Evolutionary conservation across 78 protist species (phyloP).

Genomic region (Dictyostelium discoideum): DNA sequence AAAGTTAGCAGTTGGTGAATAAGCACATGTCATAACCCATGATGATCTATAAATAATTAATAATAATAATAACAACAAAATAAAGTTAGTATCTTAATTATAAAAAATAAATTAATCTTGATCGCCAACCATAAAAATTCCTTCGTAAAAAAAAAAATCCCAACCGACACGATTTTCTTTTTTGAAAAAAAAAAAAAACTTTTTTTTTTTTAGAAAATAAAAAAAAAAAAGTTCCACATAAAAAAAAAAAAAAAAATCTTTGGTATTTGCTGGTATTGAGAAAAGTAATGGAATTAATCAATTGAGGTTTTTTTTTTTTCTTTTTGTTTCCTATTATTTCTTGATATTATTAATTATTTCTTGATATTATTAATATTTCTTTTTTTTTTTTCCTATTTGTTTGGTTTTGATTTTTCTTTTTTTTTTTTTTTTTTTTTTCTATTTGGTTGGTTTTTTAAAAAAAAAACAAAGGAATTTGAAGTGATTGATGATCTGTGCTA

Average conservation of each 20-base stretch:
- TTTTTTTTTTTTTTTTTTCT: neutral
- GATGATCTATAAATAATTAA: slow-evolving; percentile 57
- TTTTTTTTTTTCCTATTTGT: neutral
- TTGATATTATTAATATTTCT: too few relatives aligned
- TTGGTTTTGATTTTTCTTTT: neutral
- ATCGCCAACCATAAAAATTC: neutral
- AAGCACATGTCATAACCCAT: slow-evolving; percentile 99
- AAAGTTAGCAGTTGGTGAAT: slow-evolving; percentile 91
- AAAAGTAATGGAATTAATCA: neutral
- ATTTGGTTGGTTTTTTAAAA: too few relatives aligned
- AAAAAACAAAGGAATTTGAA: neutral
- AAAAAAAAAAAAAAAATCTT: neutral
- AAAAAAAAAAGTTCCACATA: neutral
- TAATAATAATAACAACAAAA: neutral
- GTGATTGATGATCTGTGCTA: neutral
- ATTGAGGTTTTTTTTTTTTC: neutral
- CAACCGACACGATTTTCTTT: neutral
- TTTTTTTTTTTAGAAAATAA: neutral
- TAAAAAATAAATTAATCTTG: neutral
- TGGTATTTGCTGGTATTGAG: slow-evolving; percentile 1
- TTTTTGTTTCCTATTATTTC: neutral
- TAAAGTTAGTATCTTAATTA: neutral
- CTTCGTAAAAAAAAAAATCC: neutral
- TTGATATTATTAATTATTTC: neutral
- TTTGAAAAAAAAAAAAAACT: too few relatives aligned